phyloP scores from a whole-genome alignment of 78 protist genomes.

The Dictyostelium purpureum region DNA sequence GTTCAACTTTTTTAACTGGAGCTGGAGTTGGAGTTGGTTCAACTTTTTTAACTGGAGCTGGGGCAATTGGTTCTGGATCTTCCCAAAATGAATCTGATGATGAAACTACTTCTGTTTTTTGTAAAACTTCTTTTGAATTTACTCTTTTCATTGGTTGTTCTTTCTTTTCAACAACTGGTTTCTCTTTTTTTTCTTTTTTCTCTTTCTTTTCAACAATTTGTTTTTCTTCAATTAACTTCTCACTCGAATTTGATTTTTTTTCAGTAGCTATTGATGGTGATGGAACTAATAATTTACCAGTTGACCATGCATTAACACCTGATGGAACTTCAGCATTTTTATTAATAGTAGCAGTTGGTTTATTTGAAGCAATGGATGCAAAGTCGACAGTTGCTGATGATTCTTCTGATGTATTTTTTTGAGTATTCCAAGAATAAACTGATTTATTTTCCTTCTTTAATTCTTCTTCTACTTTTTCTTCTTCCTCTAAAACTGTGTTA shows the following conservation, averaged over 20 bases:
- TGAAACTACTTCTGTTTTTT: background rate
- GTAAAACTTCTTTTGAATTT: background rate
- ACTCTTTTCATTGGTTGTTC: background rate
- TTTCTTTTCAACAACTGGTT: conserved; percentile 8
- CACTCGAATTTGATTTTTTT: background rate
- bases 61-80: conserved; percentile 11
- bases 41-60: background rate
- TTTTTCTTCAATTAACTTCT: background rate
- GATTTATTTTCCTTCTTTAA: background rate
- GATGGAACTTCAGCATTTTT: conserved; percentile 24
- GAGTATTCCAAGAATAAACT: background rate
- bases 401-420: background rate
- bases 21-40: background rate
- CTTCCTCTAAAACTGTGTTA: background rate
- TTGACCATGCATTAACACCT: conserved; percentile 68
- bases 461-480: background rate
- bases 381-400: background rate
- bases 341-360: background rate
- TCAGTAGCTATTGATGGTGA: background rate
- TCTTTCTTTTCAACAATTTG: background rate
- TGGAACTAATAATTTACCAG: conserved; percentile 51
- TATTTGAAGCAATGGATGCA: background rate
- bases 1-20: background rate
- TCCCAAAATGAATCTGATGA: conserved; percentile 24
- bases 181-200: conserved; percentile 10